These are phyloP conservation scores for Pythium inflatum DNA, from an alignment of 352 stramenopile genomes.

Conservation along the genomic window DNA sequence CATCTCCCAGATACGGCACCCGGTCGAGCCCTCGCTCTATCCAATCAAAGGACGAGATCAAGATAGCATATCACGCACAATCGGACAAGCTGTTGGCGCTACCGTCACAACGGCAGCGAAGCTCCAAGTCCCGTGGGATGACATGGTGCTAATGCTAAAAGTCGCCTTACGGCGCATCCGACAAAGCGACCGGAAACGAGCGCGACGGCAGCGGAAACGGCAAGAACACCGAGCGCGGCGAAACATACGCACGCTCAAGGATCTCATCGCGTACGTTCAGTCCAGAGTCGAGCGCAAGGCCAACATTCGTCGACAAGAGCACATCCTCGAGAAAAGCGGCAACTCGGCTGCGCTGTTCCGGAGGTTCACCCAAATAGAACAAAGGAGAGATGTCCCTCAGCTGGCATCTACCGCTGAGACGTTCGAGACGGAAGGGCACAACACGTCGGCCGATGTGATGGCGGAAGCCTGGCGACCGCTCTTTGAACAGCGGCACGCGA, in stretches of 20 bases:
- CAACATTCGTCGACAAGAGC: not conserved
- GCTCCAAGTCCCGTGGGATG: too few relatives aligned
- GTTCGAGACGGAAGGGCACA: not conserved
- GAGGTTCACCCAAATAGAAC: not conserved
- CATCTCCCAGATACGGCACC: not conserved
- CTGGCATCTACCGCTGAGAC: not conserved
- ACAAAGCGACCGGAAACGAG: not conserved
- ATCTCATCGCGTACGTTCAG: slow-evolving; percentile 2
- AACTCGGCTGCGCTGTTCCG: slow-evolving; percentile 2
- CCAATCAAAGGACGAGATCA: not conserved
- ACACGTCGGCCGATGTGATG: slow-evolving; percentile 1
- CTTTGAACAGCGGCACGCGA: too few relatives aligned
- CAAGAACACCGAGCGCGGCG: not conserved
- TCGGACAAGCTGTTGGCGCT: not conserved
- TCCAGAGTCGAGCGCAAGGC: not conserved
- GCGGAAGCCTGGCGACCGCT: too few relatives aligned
- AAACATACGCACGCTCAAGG: not conserved
- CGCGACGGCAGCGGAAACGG: not conserved
- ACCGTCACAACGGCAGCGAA: not conserved
- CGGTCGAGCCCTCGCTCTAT: not conserved
- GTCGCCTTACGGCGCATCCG: not conserved
- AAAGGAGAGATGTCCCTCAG: not conserved
- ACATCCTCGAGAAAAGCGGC: not conserved
- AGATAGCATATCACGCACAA: too few relatives aligned
- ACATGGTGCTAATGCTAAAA: too few relatives aligned